phyloP scores from a whole-genome alignment of 352 stramenopile species.

The Phytophthora hibernalis region DNA sequence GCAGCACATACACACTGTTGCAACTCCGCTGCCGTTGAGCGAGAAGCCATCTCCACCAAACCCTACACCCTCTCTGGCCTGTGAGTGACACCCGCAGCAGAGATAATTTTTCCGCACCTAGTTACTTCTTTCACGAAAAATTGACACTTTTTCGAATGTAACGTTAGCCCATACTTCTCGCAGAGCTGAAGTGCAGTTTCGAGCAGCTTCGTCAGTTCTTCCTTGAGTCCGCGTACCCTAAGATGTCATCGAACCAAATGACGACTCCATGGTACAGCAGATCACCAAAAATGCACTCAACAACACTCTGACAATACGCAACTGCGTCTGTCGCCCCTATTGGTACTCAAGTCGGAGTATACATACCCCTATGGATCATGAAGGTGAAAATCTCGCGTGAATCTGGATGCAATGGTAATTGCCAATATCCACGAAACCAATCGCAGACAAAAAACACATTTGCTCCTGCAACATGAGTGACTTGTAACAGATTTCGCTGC shows the following conservation, averaged over 20 bases:
- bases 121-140: not conserved
- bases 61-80: not conserved
- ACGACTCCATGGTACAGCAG: not conserved
- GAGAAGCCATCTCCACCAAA: not conserved
- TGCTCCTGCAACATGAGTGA: too few relatives aligned
- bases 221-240: not conserved
- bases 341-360: not conserved
- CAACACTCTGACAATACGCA: not conserved
- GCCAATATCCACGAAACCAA: too few relatives aligned
- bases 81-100: not conserved
- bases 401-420: too few relatives aligned
- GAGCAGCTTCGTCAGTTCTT: not conserved
- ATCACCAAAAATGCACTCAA: not conserved
- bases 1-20: too few relatives aligned
- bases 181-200: not conserved
- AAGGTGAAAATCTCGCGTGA: too few relatives aligned
- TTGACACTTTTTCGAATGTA: not conserved
- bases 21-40: not conserved
- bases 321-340: not conserved
- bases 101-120: not conserved
- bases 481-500: too few relatives aligned
- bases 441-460: too few relatives aligned
- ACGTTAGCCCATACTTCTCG: not conserved
- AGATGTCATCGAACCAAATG: not conserved
- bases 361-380: not conserved